Percentiles rank a stretch among this genome's conserved stretches.
Evolutionary conservation across 1,284 basidiomycete species (phyloP).

Genomic region (Omphalotus olearius): DNA sequence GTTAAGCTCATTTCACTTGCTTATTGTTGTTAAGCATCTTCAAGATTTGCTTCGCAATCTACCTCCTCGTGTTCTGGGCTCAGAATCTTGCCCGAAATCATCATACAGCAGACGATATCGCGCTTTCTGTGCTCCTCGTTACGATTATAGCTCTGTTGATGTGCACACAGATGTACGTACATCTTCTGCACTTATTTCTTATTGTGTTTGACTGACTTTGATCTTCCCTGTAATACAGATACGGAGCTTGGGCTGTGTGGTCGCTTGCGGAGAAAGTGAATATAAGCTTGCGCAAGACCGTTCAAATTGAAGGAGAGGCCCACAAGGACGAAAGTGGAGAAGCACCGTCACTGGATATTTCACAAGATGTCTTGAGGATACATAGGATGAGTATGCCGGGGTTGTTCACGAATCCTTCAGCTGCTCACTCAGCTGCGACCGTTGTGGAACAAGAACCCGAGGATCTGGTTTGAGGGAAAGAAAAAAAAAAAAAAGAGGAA

Average conservation of each 20-base stretch:
- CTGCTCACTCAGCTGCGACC: too few species aligned
- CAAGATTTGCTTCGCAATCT: conserved; percentile 7
- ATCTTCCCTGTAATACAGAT: background rate
- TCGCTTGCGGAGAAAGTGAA: conserved; percentile 6
- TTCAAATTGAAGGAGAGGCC: too few species aligned
- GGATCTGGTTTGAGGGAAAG: too few species aligned
- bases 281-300: too few species aligned
- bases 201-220: background rate
- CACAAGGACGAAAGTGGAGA: too few species aligned
- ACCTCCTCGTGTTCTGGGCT: conserved; percentile 4
- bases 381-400: too few species aligned
- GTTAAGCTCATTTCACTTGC: background rate
- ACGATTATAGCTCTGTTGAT: background rate
- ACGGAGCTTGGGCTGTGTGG: conserved; percentile 11
- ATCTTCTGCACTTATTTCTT: too few species aligned
- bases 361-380: too few species aligned
- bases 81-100: conserved; percentile 2
- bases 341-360: too few species aligned
- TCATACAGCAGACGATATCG: conserved; percentile 2
- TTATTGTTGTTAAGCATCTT: background rate
- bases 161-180: conserved; percentile 6
- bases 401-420: too few species aligned
- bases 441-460: too few species aligned
- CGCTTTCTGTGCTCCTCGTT: conserved; percentile 8
- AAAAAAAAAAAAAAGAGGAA: too few species aligned